Conservation (phyloP, 2,329 filamentous ascomycete species). For the Emergomyces africanus region DNA sequence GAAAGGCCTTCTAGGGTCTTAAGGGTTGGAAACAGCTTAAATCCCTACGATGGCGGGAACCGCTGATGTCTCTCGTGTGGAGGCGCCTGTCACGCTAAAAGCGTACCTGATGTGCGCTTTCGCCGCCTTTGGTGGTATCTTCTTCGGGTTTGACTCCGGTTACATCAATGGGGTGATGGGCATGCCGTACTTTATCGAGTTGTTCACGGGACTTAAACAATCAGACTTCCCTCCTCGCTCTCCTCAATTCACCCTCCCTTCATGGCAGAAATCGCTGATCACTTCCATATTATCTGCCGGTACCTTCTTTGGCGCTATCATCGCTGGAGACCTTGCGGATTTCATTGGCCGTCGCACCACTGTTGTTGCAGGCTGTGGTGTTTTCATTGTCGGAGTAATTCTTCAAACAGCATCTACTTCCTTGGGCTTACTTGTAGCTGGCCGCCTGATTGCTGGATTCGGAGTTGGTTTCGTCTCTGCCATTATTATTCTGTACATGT, state of each 20-base stretch:
- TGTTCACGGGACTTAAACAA: constrained; percentile 14
- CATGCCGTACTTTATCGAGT: constrained; percentile 35
- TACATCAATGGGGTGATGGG: constrained; percentile 42
- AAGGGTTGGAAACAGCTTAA: no score
- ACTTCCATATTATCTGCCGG: constrained; percentile 64
- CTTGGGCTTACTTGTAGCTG: constrained; percentile 53
- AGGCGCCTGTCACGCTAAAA: constrained; percentile 46
- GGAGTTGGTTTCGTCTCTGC: constrained; percentile 73
- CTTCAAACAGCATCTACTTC: constrained; percentile 49
- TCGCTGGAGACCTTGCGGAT: constrained; percentile 67
- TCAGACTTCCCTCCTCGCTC: constrained; percentile 13
- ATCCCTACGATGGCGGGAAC: constrained; percentile 22
- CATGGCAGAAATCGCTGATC: constrained; percentile 47
- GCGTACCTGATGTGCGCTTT: constrained; percentile 50
- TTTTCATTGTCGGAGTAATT: constrained; percentile 58
- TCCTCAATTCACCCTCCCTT: constrained; percentile 30
- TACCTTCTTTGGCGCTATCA: constrained; percentile 67
- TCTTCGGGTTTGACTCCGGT: constrained; percentile 48
- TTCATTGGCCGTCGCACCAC: constrained; percentile 52
- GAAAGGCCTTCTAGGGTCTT: background rate
- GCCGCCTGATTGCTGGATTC: constrained; percentile 62
- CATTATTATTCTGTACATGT: constrained; percentile 78
- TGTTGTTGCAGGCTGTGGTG: constrained; percentile 55
- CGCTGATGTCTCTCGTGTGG: constrained; percentile 41
- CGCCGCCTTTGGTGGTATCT: constrained; percentile 47